These are phyloP conservation scores for Lichina pygmaea DNA, from an alignment of 495 filamentous ascomycete genomes.

Conservation along the genomic window DNA sequence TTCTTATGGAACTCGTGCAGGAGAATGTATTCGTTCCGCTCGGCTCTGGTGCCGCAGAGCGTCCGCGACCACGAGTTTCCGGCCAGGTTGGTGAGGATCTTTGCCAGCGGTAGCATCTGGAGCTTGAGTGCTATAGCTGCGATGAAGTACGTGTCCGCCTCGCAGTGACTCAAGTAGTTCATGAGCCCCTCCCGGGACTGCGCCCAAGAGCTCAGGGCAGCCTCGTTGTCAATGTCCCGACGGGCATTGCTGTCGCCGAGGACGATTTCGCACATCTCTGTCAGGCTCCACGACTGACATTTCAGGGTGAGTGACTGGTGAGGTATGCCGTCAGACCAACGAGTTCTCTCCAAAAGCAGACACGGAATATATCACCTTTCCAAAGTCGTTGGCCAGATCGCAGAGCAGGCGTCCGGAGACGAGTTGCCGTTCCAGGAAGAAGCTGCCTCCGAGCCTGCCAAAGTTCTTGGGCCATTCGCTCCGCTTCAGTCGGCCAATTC, in stretches of 20 bases:
- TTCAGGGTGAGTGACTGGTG: slow-evolving; percentile 66
- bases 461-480: slow-evolving; percentile 70
- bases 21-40: slow-evolving; percentile 97
- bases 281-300: slow-evolving; percentile 92
- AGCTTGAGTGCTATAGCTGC: slow-evolving; percentile 64
- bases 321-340: no score
- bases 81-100: slow-evolving; percentile 84
- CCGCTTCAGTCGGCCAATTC: slow-evolving; percentile 64
- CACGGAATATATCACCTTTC: slow-evolving; percentile 27
- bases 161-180: slow-evolving; percentile 78
- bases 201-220: slow-evolving; percentile 69
- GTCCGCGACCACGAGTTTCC: slow-evolving; percentile 98
- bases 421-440: slow-evolving; percentile 75
- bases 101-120: slow-evolving; percentile 81
- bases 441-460: slow-evolving; percentile 59
- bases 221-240: slow-evolving; percentile 66
- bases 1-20: slow-evolving; percentile 87
- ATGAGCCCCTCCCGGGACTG: slow-evolving; percentile 59
- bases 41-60: slow-evolving; percentile 77
- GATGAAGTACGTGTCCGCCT: slow-evolving; percentile 88
- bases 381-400: slow-evolving; percentile 86
- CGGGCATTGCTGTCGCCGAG: slow-evolving; percentile 40
- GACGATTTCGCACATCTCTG: slow-evolving; percentile 86
- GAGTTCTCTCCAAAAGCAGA: no score
- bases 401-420: slow-evolving; percentile 76